These are phyloP conservation scores for Ophiocordyceps sinensis DNA, from an alignment of 2,329 filamentous ascomycete species.

Conservation along the genomic window DNA sequence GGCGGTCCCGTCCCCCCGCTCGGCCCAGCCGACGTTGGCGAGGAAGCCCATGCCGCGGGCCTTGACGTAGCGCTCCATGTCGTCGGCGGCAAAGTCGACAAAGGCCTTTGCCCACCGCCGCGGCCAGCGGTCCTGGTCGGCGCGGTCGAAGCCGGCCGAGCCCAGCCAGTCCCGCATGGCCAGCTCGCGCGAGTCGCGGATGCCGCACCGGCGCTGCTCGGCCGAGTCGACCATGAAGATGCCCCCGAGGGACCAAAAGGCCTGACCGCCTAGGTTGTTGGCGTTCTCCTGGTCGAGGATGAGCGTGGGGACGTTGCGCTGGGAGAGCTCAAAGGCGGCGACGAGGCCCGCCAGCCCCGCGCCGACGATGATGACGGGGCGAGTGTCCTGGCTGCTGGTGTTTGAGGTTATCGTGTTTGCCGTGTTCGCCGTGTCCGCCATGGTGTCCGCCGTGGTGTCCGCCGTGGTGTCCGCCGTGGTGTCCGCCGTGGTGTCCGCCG, in stretches of 20 bases:
- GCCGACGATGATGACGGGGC: constrained; percentile 40
- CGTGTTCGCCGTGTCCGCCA: too few species aligned
- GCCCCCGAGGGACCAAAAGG: constrained; percentile 50
- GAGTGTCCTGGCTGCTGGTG: neutral
- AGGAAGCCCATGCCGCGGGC: constrained; percentile 36
- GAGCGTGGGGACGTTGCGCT: constrained; percentile 32
- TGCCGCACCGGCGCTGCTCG: constrained; percentile 41
- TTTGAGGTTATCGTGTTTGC: too few species aligned
- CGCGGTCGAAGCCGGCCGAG: constrained; percentile 43
- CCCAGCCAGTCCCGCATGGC: constrained; percentile 45
- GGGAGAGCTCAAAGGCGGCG: constrained; percentile 40
- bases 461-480: too few species aligned
- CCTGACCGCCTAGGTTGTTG: constrained; percentile 43
- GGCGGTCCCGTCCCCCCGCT: constrained; percentile 39
- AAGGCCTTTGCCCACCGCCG: constrained; percentile 48
- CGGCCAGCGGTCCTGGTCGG: constrained; percentile 41
- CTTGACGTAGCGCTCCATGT: constrained; percentile 43
- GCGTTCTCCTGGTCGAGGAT: constrained; percentile 45
- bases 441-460: too few species aligned
- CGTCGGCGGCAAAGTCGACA: constrained; percentile 44
- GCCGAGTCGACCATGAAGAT: constrained; percentile 44
- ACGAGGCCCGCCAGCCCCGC: constrained; percentile 45
- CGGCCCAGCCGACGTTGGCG: constrained; percentile 44
- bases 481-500: too few species aligned
- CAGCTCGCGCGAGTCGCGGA: constrained; percentile 40